Percentiles rank a stretch among this genome's conserved stretches.
Evolutionary conservation across 2,329 filamentous ascomycete genomes (phyloP).

Genomic region (Apiospora arundinis): DNA sequence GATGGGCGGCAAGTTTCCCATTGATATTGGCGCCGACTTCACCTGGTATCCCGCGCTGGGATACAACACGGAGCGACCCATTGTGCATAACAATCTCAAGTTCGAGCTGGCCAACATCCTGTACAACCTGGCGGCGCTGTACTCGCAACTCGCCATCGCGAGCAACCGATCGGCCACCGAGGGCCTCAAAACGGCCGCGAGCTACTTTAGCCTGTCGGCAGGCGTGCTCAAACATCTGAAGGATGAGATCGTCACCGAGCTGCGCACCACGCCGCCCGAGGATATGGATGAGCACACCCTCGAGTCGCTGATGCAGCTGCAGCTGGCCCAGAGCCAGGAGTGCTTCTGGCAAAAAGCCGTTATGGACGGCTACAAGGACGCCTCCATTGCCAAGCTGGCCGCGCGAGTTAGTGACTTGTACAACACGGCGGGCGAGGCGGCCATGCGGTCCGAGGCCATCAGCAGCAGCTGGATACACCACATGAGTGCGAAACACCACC

Average conservation of each 20-base stretch:
- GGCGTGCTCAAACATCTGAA: constrained; percentile 84
- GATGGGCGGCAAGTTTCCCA: constrained; percentile 94
- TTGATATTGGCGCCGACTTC: constrained; percentile 95
- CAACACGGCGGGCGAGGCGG: constrained; percentile 80
- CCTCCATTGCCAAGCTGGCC: constrained; percentile 87
- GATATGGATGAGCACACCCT: constrained; percentile 94
- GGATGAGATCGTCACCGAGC: constrained; percentile 77
- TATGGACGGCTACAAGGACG: constrained; percentile 91
- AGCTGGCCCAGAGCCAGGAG: constrained; percentile 93
- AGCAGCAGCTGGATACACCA: constrained; percentile 98
- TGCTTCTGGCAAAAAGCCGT: constrained; percentile 99
- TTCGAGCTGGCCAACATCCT: constrained; percentile 92
- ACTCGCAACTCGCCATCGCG: constrained; percentile 87
- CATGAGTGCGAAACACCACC: constrained; percentile 94
- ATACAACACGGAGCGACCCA: constrained; percentile 81
- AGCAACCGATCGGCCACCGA: constrained; percentile 80
- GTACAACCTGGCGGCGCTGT: constrained; percentile 91
- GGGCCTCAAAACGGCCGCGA: constrained; percentile 85
- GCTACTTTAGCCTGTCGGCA: constrained; percentile 87
- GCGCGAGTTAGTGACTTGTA: constrained; percentile 92
- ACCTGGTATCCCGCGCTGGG: constrained; percentile 94
- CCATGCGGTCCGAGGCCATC: constrained; percentile 86
- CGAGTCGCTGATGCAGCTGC: constrained; percentile 80
- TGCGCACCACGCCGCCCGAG: constrained; percentile 85
- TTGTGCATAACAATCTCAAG: constrained; percentile 69